Evolutionary conservation across 495 filamentous ascomycete species (phyloP).

Genomic region (Lophiostoma macrostomum): DNA sequence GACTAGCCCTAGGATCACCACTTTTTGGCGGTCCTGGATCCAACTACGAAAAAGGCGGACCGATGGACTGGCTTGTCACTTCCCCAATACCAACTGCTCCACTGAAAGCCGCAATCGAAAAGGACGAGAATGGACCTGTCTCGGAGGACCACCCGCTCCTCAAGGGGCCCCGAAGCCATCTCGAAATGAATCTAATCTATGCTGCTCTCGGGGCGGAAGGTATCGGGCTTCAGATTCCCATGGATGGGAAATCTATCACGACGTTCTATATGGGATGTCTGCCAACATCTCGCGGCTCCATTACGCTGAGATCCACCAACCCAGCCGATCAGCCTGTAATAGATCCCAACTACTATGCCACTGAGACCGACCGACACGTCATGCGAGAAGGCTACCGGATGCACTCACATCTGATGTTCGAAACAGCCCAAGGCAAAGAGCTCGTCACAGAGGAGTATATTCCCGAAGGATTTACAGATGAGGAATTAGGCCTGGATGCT

Average conservation of each 20-base stretch:
- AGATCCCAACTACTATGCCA: slow-evolving; percentile 48
- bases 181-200: slow-evolving; percentile 22
- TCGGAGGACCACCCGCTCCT: slow-evolving; percentile 14
- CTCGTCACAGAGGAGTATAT: slow-evolving; percentile 4
- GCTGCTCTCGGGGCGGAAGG: slow-evolving; percentile 9
- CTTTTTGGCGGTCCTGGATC: slow-evolving; percentile 8
- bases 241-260: slow-evolving; percentile 35
- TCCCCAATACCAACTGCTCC: slow-evolving; percentile 2
- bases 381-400: slow-evolving; percentile 18
- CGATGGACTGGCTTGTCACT: slow-evolving; percentile 24
- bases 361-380: slow-evolving; percentile 20
- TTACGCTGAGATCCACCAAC: slow-evolving; percentile 55
- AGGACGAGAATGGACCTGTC: slow-evolving; percentile 13
- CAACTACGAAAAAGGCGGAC: slow-evolving; percentile 24
- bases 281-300: slow-evolving; percentile 49
- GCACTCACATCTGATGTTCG: slow-evolving; percentile 9
- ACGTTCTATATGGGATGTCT: slow-evolving; percentile 32
- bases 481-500: not conserved
- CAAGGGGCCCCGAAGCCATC: slow-evolving; percentile 14
- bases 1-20: slow-evolving; percentile 15
- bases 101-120: slow-evolving; percentile 17
- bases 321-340: slow-evolving; percentile 54
- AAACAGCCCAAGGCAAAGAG: slow-evolving; percentile 25
- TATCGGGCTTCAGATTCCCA: slow-evolving; percentile 15
- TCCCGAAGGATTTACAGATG: not conserved